Evolutionary conservation across 257 asterid genomes (phyloP).

Genomic region (Plectranthus barbatus): DNA sequence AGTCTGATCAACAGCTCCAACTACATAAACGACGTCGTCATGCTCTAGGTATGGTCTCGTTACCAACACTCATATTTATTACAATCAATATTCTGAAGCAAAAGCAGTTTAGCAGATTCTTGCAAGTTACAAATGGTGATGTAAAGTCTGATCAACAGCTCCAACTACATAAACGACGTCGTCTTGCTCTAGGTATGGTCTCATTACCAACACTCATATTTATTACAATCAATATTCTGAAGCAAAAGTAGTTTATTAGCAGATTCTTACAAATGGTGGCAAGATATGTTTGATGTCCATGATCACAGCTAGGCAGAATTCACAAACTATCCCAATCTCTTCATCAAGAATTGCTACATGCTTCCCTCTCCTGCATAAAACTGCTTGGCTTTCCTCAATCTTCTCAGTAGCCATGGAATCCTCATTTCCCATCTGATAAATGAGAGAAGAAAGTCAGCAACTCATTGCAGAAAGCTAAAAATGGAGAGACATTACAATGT

Average conservation of each 20-base stretch:
- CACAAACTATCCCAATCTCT: slow-evolving; percentile 56
- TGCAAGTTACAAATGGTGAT: too few relatives aligned
- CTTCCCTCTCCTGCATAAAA: slow-evolving; percentile 39
- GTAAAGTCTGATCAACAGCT: neutral
- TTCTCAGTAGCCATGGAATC: neutral
- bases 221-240: too few relatives aligned
- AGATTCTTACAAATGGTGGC: slow-evolving; percentile 53
- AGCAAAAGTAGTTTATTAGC: too few relatives aligned
- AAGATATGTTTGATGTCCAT: slow-evolving; percentile 50
- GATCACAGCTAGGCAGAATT: slow-evolving; percentile 29
- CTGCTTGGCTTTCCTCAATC: slow-evolving; percentile 20
- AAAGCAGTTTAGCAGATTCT: too few relatives aligned
- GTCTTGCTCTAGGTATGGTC: too few relatives aligned
- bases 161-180: neutral
- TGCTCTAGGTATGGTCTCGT: too few relatives aligned
- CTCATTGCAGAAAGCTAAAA: neutral
- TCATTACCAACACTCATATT: too few relatives aligned
- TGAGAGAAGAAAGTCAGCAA: neutral
- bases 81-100: too few relatives aligned
- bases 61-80: too few relatives aligned
- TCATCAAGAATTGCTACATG: slow-evolving; percentile 49
- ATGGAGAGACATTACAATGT: neutral
- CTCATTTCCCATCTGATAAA: slow-evolving; percentile 26
- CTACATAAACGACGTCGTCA: too few relatives aligned
- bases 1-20: too few relatives aligned